Conservation (phyloP, 352 stramenopile genomes). For the Globisporangium megalacanthum region DNA sequence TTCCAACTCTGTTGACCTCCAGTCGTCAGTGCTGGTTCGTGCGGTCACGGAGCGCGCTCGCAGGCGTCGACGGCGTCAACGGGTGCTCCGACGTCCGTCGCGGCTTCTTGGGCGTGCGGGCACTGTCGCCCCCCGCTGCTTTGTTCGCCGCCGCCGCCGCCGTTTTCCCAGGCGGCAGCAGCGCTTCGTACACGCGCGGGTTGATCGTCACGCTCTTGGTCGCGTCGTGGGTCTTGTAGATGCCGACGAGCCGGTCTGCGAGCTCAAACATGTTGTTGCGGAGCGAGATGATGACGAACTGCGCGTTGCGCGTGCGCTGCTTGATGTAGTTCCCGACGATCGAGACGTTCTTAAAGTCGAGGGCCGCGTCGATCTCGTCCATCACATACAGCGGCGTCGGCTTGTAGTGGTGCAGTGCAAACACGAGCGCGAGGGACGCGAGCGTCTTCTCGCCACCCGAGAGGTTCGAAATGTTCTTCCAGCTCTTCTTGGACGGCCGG, state of each 20-base stretch:
- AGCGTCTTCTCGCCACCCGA: conserved; percentile 99
- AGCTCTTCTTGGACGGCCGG: conserved; percentile 98
- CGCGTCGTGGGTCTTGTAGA: conserved; percentile 99
- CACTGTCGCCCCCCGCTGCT: neutral
- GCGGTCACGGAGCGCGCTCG: conserved; percentile 26
- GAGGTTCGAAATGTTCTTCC: conserved; percentile 99
- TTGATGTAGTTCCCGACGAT: conserved; percentile 99
- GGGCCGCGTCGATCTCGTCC: conserved; percentile 92
- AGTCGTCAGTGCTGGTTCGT: conserved; percentile 28
- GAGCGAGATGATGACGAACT: conserved; percentile 99
- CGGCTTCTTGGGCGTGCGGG: conserved; percentile 14
- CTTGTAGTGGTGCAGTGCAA: conserved; percentile 99
- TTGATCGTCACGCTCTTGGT: conserved; percentile 99
- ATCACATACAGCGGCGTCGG: conserved; percentile 99
- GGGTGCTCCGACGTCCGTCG: conserved; percentile 9
- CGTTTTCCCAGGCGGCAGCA: conserved; percentile 16
- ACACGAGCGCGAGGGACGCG: conserved; percentile 98
- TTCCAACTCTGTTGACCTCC: neutral
- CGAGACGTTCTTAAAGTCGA: conserved; percentile 99
- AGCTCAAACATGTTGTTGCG: conserved; percentile 99
- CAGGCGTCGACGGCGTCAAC: neutral
- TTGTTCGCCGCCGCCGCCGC: neutral
- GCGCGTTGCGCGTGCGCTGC: conserved; percentile 97
- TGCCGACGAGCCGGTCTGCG: conserved; percentile 97
- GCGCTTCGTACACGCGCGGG: conserved; percentile 83